Evolutionary conservation across 352 stramenopile genomes (phyloP).

Genomic region (Phytophthora lateralis): DNA sequence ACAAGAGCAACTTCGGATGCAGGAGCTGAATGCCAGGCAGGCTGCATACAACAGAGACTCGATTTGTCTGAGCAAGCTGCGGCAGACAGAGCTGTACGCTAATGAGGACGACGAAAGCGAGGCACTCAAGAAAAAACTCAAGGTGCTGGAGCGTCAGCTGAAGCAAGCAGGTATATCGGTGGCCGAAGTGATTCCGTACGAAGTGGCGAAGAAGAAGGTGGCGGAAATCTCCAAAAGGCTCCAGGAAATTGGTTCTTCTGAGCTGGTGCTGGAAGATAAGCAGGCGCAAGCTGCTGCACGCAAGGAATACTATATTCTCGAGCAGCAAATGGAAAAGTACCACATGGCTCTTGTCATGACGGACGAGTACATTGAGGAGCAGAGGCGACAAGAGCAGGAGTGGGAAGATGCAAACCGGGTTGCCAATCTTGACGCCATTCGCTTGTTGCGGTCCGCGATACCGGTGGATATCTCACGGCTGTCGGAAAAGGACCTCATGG

Average conservation of each 20-base stretch:
- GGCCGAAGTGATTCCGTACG: conserved; percentile 90
- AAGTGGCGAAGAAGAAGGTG: conserved; percentile 79
- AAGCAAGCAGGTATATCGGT: conserved; percentile 80
- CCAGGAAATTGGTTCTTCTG: conserved; percentile 81
- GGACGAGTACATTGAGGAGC: conserved; percentile 90
- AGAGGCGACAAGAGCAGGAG: conserved; percentile 60
- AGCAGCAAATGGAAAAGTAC: conserved; percentile 92
- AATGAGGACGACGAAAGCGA: conserved; percentile 51
- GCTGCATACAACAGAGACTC: conserved; percentile 60
- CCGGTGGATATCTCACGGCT: conserved; percentile 83
- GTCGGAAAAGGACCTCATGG: conserved; percentile 72
- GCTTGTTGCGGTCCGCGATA: conserved; percentile 70
- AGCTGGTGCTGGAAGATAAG: conserved; percentile 62
- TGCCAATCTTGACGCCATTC: conserved; percentile 61
- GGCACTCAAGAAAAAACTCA: conserved; percentile 68
- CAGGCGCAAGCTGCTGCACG: conserved; percentile 49
- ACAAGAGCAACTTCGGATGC: conserved; percentile 60
- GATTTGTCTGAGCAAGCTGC: conserved; percentile 56
- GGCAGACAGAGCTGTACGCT: conserved; percentile 43
- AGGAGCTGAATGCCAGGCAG: conserved; percentile 58
- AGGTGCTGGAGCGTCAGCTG: conserved; percentile 75
- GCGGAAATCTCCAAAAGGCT: conserved; percentile 79
- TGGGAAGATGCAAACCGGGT: conserved; percentile 72
- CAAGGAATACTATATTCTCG: conserved; percentile 88
- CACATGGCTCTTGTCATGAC: conserved; percentile 89